Evolutionary conservation across 2,329 filamentous ascomycete species (phyloP).

Genomic region (Fusarium nanum): DNA sequence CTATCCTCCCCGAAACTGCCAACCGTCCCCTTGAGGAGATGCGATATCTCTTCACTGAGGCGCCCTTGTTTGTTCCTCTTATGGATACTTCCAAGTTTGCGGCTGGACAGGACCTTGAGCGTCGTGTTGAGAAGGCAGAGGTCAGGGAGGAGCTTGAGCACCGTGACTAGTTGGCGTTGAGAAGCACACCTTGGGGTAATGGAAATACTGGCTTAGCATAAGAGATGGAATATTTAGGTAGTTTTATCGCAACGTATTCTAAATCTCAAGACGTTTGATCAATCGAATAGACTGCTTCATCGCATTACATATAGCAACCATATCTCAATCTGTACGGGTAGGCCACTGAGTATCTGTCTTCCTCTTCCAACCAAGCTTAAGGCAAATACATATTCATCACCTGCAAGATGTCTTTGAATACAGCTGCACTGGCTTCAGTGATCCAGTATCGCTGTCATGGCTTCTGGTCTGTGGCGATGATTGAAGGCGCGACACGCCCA

Average conservation of each 20-base stretch:
- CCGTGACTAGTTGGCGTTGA: background rate
- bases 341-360: background rate
- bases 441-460: too few species aligned
- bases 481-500: too few species aligned
- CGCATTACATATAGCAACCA: background rate
- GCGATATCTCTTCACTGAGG: conserved; percentile 50
- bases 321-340: background rate
- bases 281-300: background rate
- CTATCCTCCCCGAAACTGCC: conserved; percentile 73
- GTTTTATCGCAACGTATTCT: background rate
- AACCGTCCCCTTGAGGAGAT: conserved; percentile 74
- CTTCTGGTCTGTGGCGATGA: too few species aligned
- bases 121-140: conserved; percentile 25
- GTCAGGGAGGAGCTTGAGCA: conserved; percentile 30
- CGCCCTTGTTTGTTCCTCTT: conserved; percentile 23
- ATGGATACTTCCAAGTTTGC: conserved; percentile 43
- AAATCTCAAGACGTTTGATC: background rate
- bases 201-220: too few species aligned
- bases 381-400: background rate
- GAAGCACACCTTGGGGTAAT: background rate
- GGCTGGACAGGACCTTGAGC: conserved; percentile 26
- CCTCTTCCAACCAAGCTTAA: background rate
- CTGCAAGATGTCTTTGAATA: too few species aligned
- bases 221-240: background rate
- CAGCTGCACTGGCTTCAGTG: too few species aligned